Evolutionary conservation across 345 rosid genomes (phyloP).

Genomic region (Salix caprea): DNA sequence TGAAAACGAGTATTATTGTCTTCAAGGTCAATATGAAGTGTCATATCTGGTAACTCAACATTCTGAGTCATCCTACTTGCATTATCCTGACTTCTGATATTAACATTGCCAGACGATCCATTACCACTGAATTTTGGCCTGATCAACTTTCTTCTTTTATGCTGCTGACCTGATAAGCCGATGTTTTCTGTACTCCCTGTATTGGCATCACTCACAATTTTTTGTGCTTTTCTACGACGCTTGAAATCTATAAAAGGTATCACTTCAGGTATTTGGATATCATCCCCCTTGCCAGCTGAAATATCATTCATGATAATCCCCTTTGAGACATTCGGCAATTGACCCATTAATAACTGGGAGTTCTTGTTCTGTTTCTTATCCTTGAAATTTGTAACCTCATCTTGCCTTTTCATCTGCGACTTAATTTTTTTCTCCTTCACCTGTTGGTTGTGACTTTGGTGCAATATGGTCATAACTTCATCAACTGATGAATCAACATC

Average conservation of each 20-base stretch:
- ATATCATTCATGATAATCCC: slow-evolving; percentile 16
- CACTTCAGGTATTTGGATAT: slow-evolving; percentile 19
- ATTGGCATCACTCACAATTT: slow-evolving; percentile 16
- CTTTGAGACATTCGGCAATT: slow-evolving; percentile 10
- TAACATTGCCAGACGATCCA: neutral
- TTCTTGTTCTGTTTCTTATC: slow-evolving; percentile 14
- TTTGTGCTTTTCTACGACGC: slow-evolving; percentile 41
- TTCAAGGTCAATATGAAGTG: neutral
- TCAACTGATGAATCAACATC: slow-evolving; percentile 33
- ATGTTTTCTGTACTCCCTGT: slow-evolving; percentile 10
- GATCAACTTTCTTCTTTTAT: slow-evolving; percentile 48
- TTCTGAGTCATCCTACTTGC: neutral
- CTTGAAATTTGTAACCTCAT: slow-evolving; percentile 5
- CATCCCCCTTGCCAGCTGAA: slow-evolving; percentile 15
- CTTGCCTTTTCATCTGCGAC: slow-evolving; percentile 4
- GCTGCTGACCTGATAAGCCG: slow-evolving; percentile 6
- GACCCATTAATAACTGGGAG: neutral
- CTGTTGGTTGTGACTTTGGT: slow-evolving; percentile 29
- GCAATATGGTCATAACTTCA: slow-evolving; percentile 45
- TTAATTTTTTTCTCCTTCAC: slow-evolving; percentile 12
- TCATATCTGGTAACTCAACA: neutral
- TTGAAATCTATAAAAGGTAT: slow-evolving; percentile 46
- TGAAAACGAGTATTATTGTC: neutral
- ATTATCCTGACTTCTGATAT: neutral
- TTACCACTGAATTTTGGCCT: slow-evolving; percentile 41